Percentiles rank a stretch among this genome's conserved stretches.
These are phyloP conservation scores for Schizophyllum amplum DNA, from an alignment of 1,284 basidiomycete species.

Conservation along the genomic window DNA sequence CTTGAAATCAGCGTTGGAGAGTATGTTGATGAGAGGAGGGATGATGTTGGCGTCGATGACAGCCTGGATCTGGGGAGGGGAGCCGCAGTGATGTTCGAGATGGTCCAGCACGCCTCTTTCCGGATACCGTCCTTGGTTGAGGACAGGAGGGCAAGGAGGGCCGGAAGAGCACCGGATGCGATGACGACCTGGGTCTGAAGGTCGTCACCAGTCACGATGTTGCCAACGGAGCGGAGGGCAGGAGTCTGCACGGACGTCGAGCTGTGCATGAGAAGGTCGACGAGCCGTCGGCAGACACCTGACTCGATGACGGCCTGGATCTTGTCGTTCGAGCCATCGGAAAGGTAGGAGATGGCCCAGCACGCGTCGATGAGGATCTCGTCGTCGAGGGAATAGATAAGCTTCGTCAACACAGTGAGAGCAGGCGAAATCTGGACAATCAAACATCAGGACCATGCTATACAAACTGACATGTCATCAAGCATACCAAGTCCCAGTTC, in stretches of 20 bases:
- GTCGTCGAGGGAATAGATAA: slow-evolving; percentile 98
- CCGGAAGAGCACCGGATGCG: slow-evolving; percentile 91
- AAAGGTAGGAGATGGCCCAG: slow-evolving; percentile 99
- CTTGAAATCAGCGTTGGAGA: slow-evolving; percentile 98
- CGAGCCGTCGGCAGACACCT: slow-evolving; percentile 94
- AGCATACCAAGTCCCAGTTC: slow-evolving; percentile 78
- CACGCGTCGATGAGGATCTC: slow-evolving; percentile 99
- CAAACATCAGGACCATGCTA: slow-evolving; percentile 11
- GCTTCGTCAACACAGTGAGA: slow-evolving; percentile 90
- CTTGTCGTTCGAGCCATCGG: slow-evolving; percentile 99
- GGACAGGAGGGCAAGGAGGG: slow-evolving; percentile 85
- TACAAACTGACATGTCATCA: slow-evolving; percentile 17
- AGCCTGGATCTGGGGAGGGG: slow-evolving; percentile 92
- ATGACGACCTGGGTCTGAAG: slow-evolving; percentile 98
- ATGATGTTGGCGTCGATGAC: slow-evolving; percentile 88
- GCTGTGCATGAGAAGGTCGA: slow-evolving; percentile 95
- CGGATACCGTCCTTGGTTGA: slow-evolving; percentile 95
- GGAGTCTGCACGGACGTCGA: slow-evolving; percentile 99
- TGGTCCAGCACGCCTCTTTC: slow-evolving; percentile 99
- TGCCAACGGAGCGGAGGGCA: slow-evolving; percentile 94
- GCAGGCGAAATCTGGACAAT: slow-evolving; percentile 84
- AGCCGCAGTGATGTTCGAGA: slow-evolving; percentile 99
- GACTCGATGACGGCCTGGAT: slow-evolving; percentile 99
- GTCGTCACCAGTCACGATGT: slow-evolving; percentile 98
- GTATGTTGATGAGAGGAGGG: slow-evolving; percentile 96